Percentiles rank a stretch among this genome's conserved stretches.
Conservation (phyloP, 805 yeast species). For the Saturnispora quitensis region DNA sequence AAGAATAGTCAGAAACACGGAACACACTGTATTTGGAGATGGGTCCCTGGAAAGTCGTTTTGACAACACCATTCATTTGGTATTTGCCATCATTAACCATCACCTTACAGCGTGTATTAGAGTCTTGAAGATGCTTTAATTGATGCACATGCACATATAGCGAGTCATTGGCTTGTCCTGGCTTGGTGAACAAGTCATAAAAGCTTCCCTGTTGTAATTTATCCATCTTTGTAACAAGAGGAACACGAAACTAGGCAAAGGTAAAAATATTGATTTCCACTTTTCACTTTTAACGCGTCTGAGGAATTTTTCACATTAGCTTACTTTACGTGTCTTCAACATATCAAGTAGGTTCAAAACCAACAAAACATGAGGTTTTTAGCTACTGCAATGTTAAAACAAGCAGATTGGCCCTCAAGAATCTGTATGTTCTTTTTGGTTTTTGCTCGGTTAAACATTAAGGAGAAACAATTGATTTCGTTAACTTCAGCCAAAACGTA, state of each 20-base stretch:
- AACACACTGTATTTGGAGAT: slow-evolving; percentile 20
- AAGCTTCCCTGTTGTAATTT: slow-evolving; percentile 19
- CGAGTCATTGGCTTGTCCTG: slow-evolving; percentile 13
- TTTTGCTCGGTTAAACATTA: no score
- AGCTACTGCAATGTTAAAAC: no score
- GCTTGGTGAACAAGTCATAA: slow-evolving; percentile 18
- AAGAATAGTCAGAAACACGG: slow-evolving; percentile 16
- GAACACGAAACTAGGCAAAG: neutral
- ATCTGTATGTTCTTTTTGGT: no score
- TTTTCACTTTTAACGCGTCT: neutral
- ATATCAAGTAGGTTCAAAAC: neutral
- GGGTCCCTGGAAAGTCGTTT: slow-evolving; percentile 25
- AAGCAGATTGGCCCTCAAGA: no score
- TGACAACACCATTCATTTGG: slow-evolving; percentile 42
- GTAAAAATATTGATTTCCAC: neutral
- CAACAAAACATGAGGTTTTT: no score
- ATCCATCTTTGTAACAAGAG: slow-evolving; percentile 12
- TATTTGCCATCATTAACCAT: slow-evolving; percentile 46
- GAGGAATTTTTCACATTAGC: neutral
- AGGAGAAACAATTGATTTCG: no score
- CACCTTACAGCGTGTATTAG: slow-evolving; percentile 35
- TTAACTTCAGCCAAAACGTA: neutral
- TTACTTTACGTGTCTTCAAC: neutral
- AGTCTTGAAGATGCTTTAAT: slow-evolving; percentile 26
- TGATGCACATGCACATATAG: slow-evolving; percentile 26